Evolutionary conservation across 257 asterid genomes (phyloP).

Genomic region (Nicotiana tomentosiformis): DNA sequence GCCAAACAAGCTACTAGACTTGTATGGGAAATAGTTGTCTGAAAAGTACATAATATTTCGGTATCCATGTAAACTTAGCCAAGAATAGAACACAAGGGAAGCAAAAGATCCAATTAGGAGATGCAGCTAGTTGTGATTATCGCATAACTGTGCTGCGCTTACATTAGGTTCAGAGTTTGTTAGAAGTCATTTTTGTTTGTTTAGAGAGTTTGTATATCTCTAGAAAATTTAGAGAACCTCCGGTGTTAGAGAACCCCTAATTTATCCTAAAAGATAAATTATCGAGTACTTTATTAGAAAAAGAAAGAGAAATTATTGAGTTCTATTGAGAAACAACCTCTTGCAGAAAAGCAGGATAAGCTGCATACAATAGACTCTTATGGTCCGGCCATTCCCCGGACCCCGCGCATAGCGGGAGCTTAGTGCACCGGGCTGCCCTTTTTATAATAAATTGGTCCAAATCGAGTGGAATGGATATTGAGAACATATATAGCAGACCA

Average conservation of each 20-base stretch:
- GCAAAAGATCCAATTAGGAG: background rate
- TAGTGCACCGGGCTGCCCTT: too few relatives aligned
- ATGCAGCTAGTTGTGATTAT: background rate
- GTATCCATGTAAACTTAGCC: background rate
- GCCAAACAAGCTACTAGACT: too few relatives aligned
- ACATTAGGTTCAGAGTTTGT: background rate
- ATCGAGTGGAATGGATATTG: background rate
- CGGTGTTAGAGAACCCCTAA: background rate
- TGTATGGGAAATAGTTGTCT: background rate
- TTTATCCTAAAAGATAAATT: background rate
- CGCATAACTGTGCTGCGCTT: background rate
- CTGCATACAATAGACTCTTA: too few relatives aligned
- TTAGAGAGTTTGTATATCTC: background rate
- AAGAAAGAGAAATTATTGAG: background rate
- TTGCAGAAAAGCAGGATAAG: too few relatives aligned
- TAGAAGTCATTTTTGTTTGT: background rate
- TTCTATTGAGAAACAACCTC: background rate
- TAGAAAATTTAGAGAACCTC: background rate
- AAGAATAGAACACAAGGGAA: background rate
- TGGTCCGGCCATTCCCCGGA: too few relatives aligned
- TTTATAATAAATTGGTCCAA: background rate
- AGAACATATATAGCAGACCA: background rate
- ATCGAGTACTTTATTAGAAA: background rate
- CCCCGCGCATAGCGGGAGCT: too few relatives aligned
- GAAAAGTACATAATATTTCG: background rate